phyloP scores from a whole-genome alignment of 78 protist species.

The Dictyostelium brefeldianum region DNA sequence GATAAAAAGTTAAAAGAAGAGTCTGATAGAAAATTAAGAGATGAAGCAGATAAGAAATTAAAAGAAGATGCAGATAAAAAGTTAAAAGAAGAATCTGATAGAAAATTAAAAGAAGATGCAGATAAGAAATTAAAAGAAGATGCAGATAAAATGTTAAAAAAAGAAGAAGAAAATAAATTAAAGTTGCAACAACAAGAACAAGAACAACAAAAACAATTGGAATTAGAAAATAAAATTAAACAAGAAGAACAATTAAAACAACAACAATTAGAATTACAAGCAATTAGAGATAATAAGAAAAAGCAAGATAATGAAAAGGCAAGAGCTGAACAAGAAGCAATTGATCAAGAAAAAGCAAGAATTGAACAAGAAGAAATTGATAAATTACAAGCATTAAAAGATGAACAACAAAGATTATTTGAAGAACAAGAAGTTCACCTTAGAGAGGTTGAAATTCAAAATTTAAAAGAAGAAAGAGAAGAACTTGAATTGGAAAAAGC shows the following conservation, averaged over 20 bases:
- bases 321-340: background rate
- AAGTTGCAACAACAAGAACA: background rate
- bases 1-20: background rate
- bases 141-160: background rate
- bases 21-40: background rate
- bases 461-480: background rate
- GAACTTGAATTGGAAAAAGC: constrained; percentile 5
- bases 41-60: background rate
- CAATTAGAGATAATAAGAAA: background rate
- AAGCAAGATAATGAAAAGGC: background rate
- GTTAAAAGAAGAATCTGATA: background rate
- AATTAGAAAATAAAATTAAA: background rate
- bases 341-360: constrained; percentile 8
- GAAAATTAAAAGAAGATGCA: background rate
- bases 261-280: constrained; percentile 13
- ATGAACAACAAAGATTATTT: constrained; percentile 2
- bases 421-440: background rate
- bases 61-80: background rate
- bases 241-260: background rate
- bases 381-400: background rate
- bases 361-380: background rate
- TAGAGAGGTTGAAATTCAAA: background rate
- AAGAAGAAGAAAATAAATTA: background rate
- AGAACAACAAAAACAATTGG: background rate
- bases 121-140: background rate